These are phyloP conservation scores for Auriscalpium vulgare DNA, from an alignment of 768 basidiomycete genomes.

Conservation along the genomic window DNA sequence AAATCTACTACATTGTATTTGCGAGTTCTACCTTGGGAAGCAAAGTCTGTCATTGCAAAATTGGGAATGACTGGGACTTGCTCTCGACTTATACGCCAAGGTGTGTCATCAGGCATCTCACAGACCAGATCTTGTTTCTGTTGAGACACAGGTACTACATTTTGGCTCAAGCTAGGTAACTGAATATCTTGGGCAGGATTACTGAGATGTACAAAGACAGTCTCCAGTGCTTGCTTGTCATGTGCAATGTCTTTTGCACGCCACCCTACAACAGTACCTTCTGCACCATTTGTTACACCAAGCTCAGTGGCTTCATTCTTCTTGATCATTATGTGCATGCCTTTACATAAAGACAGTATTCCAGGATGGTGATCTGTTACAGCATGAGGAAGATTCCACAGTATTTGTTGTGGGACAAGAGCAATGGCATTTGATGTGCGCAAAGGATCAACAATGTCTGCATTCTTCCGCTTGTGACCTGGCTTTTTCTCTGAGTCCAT, in stretches of 20 bases:
- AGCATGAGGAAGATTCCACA: constrained; percentile 18
- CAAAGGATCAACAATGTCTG: not conserved
- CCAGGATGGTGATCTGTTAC: constrained; percentile 14
- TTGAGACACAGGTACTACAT: no score
- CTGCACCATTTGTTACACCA: constrained; percentile 19
- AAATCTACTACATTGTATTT: no score
- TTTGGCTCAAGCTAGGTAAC: constrained; percentile 8
- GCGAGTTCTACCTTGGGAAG: no score
- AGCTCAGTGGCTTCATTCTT: constrained; percentile 18
- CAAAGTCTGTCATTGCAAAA: no score
- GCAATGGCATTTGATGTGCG: not conserved
- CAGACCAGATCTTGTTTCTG: no score
- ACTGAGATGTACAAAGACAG: constrained; percentile 11
- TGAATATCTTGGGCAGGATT: constrained; percentile 2
- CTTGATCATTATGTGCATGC: constrained; percentile 18
- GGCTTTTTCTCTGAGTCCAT: no score
- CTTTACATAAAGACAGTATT: constrained; percentile 12
- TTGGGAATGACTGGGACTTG: no score
- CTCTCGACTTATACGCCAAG: no score
- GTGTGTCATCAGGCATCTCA: no score
- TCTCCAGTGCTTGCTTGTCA: constrained; percentile 1
- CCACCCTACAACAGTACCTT: constrained; percentile 14
- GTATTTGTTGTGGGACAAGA: constrained; percentile 7
- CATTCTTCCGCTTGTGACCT: not conserved
- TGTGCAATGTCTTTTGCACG: not conserved